These are phyloP conservation scores for Sugiyamaella smithiae DNA, from an alignment of 805 yeast genomes.

Conservation along the genomic window DNA sequence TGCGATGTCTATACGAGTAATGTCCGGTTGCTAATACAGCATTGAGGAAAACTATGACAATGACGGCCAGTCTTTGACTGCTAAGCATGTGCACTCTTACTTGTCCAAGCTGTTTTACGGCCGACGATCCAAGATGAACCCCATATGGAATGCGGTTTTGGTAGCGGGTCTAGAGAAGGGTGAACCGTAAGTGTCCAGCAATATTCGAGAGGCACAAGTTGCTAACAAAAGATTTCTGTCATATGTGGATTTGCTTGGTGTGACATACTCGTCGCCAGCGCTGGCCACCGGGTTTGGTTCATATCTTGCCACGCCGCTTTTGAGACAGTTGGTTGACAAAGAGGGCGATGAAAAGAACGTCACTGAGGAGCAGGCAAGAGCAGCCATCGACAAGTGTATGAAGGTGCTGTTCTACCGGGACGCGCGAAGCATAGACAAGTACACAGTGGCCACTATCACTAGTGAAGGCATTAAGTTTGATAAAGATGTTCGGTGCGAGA, in stretches of 20 bases:
- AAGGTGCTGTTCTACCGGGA: constrained; percentile 93
- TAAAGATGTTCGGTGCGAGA: constrained; percentile 62
- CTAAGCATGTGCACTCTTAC: constrained; percentile 87
- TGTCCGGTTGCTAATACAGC: constrained; percentile 14
- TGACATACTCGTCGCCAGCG: constrained; percentile 80
- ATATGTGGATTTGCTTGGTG: constrained; percentile 90
- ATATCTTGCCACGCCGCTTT: constrained; percentile 86
- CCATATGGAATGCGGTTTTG: constrained; percentile 89
- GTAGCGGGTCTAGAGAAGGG: constrained; percentile 82
- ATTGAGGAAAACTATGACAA: constrained; percentile 76
- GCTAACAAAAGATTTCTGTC: constrained; percentile 59
- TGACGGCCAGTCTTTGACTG: constrained; percentile 64
- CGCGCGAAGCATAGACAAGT: constrained; percentile 88
- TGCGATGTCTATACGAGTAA: neutral
- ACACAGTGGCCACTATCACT: constrained; percentile 72
- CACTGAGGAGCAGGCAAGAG: constrained; percentile 70
- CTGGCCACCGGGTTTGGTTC: constrained; percentile 97
- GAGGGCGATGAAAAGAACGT: constrained; percentile 74
- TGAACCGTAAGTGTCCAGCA: constrained; percentile 49
- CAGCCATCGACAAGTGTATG: constrained; percentile 81
- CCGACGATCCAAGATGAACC: constrained; percentile 91
- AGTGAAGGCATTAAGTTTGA: constrained; percentile 61
- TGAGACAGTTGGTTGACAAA: constrained; percentile 76
- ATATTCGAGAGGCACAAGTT: too few species aligned
- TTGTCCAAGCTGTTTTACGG: constrained; percentile 78